phyloP scores from a whole-genome alignment of 2,329 filamentous ascomycete species.

The Fusarium drepaniforme region DNA sequence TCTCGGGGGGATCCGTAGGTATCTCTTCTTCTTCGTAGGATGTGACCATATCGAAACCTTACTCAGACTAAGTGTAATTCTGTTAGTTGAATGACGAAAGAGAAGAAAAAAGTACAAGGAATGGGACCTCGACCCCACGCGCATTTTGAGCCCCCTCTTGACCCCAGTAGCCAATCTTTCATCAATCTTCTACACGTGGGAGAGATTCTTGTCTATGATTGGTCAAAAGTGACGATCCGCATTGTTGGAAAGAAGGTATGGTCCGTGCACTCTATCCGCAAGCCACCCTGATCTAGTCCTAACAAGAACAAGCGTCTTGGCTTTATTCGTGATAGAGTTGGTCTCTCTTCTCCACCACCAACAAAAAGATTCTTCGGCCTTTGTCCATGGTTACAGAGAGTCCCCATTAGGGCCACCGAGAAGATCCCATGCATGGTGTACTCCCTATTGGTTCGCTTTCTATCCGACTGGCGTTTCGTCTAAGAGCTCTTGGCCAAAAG shows the following conservation, averaged over 20 bases:
- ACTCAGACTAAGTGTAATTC: neutral
- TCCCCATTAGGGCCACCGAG: conserved; percentile 18
- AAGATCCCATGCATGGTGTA: conserved; percentile 20
- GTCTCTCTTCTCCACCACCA: neutral
- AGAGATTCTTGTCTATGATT: conserved; percentile 10
- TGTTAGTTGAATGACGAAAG: neutral
- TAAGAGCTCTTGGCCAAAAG: conserved; percentile 8
- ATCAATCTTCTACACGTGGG: conserved; percentile 36
- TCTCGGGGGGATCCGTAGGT: neutral
- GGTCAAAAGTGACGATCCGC: conserved; percentile 5
- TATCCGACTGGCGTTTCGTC: conserved; percentile 10
- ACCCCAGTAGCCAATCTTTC: conserved; percentile 41
- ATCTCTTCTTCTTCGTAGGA: neutral
- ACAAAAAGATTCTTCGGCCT: neutral
- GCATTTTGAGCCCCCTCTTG: neutral
- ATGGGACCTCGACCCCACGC: neutral
- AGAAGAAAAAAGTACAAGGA: neutral
- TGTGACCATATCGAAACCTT: neutral
- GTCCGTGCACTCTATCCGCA: conserved; percentile 19
- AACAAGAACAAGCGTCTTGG: conserved; percentile 22
- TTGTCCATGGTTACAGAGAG: neutral
- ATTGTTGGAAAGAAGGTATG: neutral
- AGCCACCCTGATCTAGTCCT: conserved; percentile 10
- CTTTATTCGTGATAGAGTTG: conserved; percentile 42
- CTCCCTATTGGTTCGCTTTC: conserved; percentile 23